Base-by-base conservation (phyloP, 2,329 filamentous ascomycete genomes). In the Thelonectria blattea region DNA sequence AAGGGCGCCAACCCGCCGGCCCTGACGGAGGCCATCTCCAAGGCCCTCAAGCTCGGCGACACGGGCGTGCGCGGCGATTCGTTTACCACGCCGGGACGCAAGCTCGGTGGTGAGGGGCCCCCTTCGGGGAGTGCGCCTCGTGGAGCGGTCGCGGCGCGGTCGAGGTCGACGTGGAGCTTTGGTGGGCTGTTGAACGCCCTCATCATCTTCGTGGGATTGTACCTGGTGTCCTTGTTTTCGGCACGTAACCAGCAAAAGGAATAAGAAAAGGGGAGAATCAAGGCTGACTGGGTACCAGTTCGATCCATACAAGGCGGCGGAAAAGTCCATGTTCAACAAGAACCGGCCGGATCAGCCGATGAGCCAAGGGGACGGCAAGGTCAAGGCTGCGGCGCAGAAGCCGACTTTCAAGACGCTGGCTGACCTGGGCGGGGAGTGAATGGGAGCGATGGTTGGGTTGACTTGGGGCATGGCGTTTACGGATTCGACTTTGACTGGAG, bases 1-100 rank as follows among this genome's bases (percentile, higher is more conserved):
- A 85, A 86, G 71, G 95, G 95, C 69, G 93, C 93, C 34, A 91
- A 97, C 79, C 85, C 88, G 1, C 83, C 88, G 11, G 88, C 87
- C 52, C 86, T 99, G 45, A 90, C 88, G 37, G 84, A 87, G 57
- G 91, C 91, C 22, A 88, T 97, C 65, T 88, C 89, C 70, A 90
- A 90, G 73, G 86, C 85, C 3, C 79, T 87, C 52, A 85, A 85
- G 73, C 78, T 88, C 17, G 75, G 76, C 10, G 75, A 74, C 34
- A 71, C 76, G 15, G 79, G 79, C 1, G 73, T 79, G 6, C 68
- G 76, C 2, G 81, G 79, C 50, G 79, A 81, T 2, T 75, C 76
- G 0, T 89, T 88, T 70, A 79, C 78, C 52, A 82, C 81, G 0
- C 80, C 80, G 0, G 87, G 87, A 2, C 81, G 85, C 46, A 87